Evolutionary conservation across 345 rosid genomes (phyloP), one percentile per base, ranked within the genome.

Genomic region (Nephelium lappaceum): DNA sequence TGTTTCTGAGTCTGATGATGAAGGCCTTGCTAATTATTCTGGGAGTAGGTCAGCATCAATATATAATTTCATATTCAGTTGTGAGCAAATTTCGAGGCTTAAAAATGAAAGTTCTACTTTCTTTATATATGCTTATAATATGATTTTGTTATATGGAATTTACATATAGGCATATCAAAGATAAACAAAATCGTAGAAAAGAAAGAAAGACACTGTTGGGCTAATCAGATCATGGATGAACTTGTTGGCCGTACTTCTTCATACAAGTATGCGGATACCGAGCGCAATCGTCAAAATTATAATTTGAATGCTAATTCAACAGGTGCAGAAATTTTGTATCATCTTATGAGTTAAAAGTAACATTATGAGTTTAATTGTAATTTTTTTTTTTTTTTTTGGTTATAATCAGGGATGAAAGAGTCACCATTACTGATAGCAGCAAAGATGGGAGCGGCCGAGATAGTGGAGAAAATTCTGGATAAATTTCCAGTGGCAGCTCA

Each of bases 391-490:
- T 31, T 31, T 31, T 31, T 31, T 1, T 3, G 36, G 36, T 31
- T 31, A 31, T 31, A 2, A 31, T 5, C 51, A 45, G 8, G 69
- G 42, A 27, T 5, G 24, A 42, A 43, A 9, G 73, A 45, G 57
- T 36, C 80, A 1, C 70, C 76, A 1, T 10, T 78, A 15, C 24
- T 78, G n/a, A 45, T 41, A 10, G 81, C 81, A 19, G 76, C 76
- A 14, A 78, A 61, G 63, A 71, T 6, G 23, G 81, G 81, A 23
- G 71, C 71, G 38, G 27, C 8, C 3, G 81, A 78, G 23, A 62
- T 78, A 42, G 71, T 78, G 36, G 71, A 78, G 62, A 60, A 71
- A n/a, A 71, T 67, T 16, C 67, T 79, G 7, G 78, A 79, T 1
- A 42, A 18, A 25, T 79, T 47, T 67, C 81, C 82, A 7, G 43